These are phyloP conservation scores for Ganoderma lingzhi DNA, from an alignment of 1,284 basidiomycete genomes.

Conservation along the genomic window DNA sequence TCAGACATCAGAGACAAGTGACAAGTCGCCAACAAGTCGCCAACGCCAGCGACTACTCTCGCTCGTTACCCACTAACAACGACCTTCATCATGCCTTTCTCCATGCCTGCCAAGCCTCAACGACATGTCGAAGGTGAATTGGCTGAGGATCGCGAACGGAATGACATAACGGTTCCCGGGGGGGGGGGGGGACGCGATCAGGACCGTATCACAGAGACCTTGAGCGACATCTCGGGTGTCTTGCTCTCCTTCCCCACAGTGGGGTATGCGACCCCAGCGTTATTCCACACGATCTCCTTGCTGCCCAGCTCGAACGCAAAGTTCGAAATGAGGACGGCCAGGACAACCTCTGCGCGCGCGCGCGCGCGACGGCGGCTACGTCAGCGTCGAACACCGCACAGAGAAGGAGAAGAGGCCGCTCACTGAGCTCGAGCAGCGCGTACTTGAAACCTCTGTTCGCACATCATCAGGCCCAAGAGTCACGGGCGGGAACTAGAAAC, in stretches of 20 bases:
- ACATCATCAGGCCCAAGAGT: background rate
- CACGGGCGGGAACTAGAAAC: background rate
- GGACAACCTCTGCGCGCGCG: conserved; percentile 34
- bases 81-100: too few species aligned
- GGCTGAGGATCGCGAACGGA: too few species aligned
- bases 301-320: conserved; percentile 26
- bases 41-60: too few species aligned
- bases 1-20: too few species aligned
- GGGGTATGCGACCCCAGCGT: conserved; percentile 32
- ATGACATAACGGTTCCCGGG: too few species aligned
- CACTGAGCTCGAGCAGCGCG: conserved; percentile 9
- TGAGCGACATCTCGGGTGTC: conserved; percentile 33
- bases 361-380: background rate
- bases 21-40: too few species aligned
- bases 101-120: too few species aligned
- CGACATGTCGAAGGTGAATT: too few species aligned
- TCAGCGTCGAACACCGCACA: background rate
- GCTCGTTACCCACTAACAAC: too few species aligned
- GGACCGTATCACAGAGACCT: conserved; percentile 15
- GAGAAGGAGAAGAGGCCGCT: background rate
- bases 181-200: background rate
- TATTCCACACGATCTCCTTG: conserved; percentile 35
- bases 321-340: conserved; percentile 20
- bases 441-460: conserved; percentile 8
- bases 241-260: conserved; percentile 26